phyloP scores from a whole-genome alignment of 345 rosid genomes.

The Euphorbia pulcherrima region DNA sequence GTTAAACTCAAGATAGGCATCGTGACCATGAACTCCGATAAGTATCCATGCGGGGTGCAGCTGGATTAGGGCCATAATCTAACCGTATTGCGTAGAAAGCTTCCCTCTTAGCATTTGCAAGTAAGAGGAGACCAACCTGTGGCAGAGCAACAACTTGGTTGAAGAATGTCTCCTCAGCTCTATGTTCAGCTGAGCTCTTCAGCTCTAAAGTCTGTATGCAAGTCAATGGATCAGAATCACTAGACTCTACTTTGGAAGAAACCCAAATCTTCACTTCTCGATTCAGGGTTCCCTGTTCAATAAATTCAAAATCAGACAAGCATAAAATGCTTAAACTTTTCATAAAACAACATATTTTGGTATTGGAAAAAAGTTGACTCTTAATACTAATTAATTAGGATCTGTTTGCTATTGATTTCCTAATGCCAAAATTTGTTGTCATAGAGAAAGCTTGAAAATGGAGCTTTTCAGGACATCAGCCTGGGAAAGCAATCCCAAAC shows the following conservation, averaged over 20 bases:
- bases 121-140: slow-evolving; percentile 59
- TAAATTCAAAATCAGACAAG: too few relatives aligned
- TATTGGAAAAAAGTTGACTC: too few relatives aligned
- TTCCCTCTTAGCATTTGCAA: slow-evolving; percentile 92
- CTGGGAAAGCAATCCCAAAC: too few relatives aligned
- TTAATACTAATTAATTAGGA: too few relatives aligned
- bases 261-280: slow-evolving; percentile 82
- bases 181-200: slow-evolving; percentile 61
- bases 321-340: too few relatives aligned
- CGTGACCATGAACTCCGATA: slow-evolving; percentile 78
- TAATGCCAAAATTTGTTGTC: too few relatives aligned
- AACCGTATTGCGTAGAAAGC: slow-evolving; percentile 82
- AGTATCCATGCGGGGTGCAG: slow-evolving; percentile 70
- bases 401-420: too few relatives aligned
- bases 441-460: too few relatives aligned
- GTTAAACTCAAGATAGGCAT: slow-evolving; percentile 94
- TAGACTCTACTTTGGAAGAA: slow-evolving; percentile 62
- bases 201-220: slow-evolving; percentile 74
- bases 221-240: slow-evolving; percentile 64
- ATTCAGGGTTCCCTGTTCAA: slow-evolving; percentile 71
- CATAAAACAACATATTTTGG: too few relatives aligned
- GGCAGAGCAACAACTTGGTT: slow-evolving; percentile 77
- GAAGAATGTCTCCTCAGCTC: slow-evolving; percentile 59
- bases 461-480: too few relatives aligned
- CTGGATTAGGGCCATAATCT: slow-evolving; percentile 73